phyloP scores from a whole-genome alignment of 768 basidiomycete genomes.

The Pleurotus pulmonarius region DNA sequence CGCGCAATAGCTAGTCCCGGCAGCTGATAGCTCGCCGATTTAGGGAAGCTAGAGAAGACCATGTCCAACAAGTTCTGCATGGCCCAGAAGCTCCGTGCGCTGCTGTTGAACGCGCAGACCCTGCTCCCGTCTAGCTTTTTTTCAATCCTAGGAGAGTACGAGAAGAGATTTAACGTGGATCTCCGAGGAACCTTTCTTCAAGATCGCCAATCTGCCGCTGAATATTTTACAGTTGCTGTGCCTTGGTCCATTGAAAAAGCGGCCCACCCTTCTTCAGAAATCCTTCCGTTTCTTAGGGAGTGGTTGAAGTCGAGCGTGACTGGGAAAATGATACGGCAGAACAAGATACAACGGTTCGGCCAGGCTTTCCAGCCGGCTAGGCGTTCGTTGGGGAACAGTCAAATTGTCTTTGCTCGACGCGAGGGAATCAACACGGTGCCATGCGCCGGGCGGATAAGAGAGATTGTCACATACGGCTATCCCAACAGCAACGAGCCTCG shows the following conservation, averaged over 20 bases:
- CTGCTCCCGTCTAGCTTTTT: too few relatives aligned
- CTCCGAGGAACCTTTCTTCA: neutral
- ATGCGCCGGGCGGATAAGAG: constrained; percentile 5
- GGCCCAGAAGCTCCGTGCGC: too few relatives aligned
- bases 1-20: neutral
- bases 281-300: too few relatives aligned
- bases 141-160: too few relatives aligned
- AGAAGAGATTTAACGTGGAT: constrained; percentile 9
- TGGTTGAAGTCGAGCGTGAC: too few relatives aligned
- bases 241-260: neutral
- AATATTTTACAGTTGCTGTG: neutral
- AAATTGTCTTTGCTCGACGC: constrained; percentile 6
- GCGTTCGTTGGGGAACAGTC: neutral
- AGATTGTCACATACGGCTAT: constrained; percentile 8
- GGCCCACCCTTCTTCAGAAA: neutral
- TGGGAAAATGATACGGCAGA: neutral
- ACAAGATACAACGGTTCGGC: constrained; percentile 3
- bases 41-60: too few relatives aligned
- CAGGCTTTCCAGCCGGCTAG: neutral
- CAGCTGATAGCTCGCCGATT: neutral
- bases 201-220: neutral
- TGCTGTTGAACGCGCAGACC: too few relatives aligned
- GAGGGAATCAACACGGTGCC: neutral
- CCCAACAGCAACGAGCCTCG: neutral
- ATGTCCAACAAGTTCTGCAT: too few relatives aligned